Evolutionary conservation across 1,284 basidiomycete species (phyloP).

Genomic region (Grifola frondosa): DNA sequence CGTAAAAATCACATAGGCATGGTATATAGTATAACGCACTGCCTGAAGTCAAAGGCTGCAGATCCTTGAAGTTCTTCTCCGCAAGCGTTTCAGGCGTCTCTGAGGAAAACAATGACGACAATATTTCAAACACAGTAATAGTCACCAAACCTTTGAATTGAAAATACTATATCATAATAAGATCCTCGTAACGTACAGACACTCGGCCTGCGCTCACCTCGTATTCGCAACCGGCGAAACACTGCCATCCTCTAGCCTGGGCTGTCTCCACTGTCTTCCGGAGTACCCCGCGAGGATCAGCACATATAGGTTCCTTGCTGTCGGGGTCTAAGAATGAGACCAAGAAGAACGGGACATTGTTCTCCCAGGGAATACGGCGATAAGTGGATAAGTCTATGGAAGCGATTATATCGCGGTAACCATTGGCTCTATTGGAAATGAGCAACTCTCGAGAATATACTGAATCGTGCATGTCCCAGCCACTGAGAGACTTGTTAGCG

Average conservation of each 20-base stretch:
- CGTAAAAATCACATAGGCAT: conserved; percentile 1
- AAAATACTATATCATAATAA: conserved; percentile 67
- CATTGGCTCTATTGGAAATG: conserved; percentile 89
- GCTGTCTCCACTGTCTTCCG: conserved; percentile 57
- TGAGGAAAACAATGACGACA: conserved; percentile 36
- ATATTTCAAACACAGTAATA: background rate
- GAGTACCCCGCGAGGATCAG: conserved; percentile 86
- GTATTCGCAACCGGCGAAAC: conserved; percentile 86
- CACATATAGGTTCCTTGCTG: conserved; percentile 71
- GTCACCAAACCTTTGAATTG: conserved; percentile 76
- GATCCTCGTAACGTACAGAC: background rate
- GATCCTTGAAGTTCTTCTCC: conserved; percentile 75
- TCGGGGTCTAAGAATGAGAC: conserved; percentile 88
- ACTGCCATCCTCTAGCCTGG: conserved; percentile 50
- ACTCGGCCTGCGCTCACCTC: conserved; percentile 56
- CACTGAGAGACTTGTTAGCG: conserved; percentile 41
- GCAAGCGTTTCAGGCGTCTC: conserved; percentile 78
- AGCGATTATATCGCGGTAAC: conserved; percentile 87
- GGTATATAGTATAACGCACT: conserved; percentile 47
- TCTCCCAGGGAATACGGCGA: conserved; percentile 91
- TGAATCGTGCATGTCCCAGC: conserved; percentile 87
- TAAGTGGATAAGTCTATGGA: conserved; percentile 82
- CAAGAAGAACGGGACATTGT: conserved; percentile 90
- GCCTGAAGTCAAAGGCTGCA: conserved; percentile 85
- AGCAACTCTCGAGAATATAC: conserved; percentile 83